phyloP scores from a whole-genome alignment of 1,139 yeast species.

The Zygoascus hellenicus region DNA sequence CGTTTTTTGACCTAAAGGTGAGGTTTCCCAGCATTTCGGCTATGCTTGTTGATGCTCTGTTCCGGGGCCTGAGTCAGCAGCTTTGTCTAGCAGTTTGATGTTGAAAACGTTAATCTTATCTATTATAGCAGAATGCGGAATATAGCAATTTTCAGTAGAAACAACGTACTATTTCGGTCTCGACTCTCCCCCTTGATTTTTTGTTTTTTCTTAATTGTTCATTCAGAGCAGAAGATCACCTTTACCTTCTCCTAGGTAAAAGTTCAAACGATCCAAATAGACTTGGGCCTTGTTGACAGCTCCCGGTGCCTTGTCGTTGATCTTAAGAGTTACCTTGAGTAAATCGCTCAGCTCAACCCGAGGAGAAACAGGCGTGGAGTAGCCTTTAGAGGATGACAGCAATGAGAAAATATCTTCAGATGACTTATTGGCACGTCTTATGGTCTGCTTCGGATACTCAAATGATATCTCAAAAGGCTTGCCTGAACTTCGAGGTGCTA shows the following conservation, averaged over 20 bases:
- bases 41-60: too few species aligned
- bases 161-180: too few species aligned
- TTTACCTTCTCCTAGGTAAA: constrained; percentile 27
- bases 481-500: constrained; percentile 39
- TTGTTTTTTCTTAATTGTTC: neutral
- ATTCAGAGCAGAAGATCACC: constrained; percentile 22
- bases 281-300: constrained; percentile 43
- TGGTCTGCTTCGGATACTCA: constrained; percentile 33
- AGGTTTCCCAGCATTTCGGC: too few species aligned
- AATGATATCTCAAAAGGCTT: constrained; percentile 56
- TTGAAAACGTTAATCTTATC: too few species aligned
- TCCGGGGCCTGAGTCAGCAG: too few species aligned
- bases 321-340: constrained; percentile 39
- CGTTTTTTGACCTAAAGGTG: too few species aligned
- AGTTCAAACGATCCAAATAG: constrained; percentile 31
- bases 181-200: neutral
- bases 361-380: constrained; percentile 23
- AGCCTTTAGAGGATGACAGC: constrained; percentile 13
- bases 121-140: too few species aligned
- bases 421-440: constrained; percentile 11
- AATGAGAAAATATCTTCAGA: constrained; percentile 16
- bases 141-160: too few species aligned
- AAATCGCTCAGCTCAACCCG: constrained; percentile 22
- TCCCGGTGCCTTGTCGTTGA: constrained; percentile 42
- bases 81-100: too few species aligned